Percentiles rank a stretch among this genome's conserved stretches.
phyloP scores from a whole-genome alignment of 257 asterid genomes.

The Osmanthus fragrans region DNA sequence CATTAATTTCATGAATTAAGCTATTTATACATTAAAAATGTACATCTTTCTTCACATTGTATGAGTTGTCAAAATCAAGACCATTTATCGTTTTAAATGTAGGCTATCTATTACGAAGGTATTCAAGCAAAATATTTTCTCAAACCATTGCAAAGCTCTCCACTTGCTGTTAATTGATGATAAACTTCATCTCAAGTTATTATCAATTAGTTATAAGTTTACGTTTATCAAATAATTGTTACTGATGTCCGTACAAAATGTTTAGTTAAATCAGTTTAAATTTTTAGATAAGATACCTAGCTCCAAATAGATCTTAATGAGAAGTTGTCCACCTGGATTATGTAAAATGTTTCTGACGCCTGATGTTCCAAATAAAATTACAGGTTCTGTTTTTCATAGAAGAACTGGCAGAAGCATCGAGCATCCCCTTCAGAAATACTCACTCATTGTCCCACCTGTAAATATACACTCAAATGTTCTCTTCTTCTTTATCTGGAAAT shows the following conservation, averaged over 20 bases:
- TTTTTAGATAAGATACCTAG: background rate
- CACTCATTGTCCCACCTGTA: constrained; percentile 11
- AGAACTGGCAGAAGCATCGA: constrained; percentile 13
- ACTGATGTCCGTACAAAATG: background rate
- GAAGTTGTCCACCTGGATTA: background rate
- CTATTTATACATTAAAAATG: no score
- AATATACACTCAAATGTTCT: constrained; percentile 8
- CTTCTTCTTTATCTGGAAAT: constrained; percentile 11
- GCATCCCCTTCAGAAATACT: background rate
- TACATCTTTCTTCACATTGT: no score
- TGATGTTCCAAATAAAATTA: background rate
- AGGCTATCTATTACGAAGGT: no score
- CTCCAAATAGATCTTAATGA: background rate
- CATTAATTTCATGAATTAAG: background rate
- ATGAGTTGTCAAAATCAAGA: no score
- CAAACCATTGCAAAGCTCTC: background rate
- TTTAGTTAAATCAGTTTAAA: background rate
- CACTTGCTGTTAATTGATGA: background rate
- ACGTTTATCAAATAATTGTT: background rate
- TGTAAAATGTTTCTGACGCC: background rate
- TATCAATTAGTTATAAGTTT: no score
- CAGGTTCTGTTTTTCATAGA: background rate
- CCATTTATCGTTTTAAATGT: no score
- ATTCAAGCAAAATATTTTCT: no score
- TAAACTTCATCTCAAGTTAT: background rate